Conservation (phyloP, 805 yeast genomes). For the Barnettozyma populi region DNA sequence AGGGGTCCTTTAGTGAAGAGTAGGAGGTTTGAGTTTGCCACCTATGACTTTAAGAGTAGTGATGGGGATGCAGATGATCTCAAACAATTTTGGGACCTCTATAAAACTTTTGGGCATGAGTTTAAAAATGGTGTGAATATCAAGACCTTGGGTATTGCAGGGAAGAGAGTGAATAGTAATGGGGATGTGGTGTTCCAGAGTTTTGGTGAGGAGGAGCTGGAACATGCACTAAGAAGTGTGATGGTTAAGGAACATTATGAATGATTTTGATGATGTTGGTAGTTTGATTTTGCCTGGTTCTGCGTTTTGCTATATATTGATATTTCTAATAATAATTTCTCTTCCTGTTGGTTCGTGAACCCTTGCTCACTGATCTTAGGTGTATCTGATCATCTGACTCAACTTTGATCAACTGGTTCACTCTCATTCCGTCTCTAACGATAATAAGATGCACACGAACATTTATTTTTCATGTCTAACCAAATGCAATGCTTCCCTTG, state of each 20-base stretch:
- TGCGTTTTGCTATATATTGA: neutral
- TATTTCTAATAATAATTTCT: no score
- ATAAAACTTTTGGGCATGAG: constrained; percentile 3
- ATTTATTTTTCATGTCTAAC: neutral
- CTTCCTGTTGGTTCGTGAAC: neutral
- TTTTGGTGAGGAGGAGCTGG: constrained; percentile 1
- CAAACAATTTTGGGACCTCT: neutral
- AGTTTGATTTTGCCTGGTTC: neutral
- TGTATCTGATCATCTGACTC: neutral
- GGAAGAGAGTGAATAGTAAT: neutral
- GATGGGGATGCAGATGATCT: neutral
- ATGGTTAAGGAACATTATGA: neutral
- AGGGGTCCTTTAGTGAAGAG: constrained; percentile 15
- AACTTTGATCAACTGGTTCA: no score
- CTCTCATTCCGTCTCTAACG: neutral
- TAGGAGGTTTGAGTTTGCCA: constrained; percentile 15
- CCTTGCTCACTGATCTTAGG: neutral
- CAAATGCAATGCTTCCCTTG: neutral
- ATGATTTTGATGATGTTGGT: neutral
- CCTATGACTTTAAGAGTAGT: constrained; percentile 3
- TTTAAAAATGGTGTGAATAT: neutral
- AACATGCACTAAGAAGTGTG: constrained; percentile 3
- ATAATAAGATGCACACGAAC: neutral
- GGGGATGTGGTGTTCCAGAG: constrained; percentile 4
- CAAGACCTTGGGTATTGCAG: neutral